Percentiles rank a stretch among this genome's conserved stretches.
These are phyloP conservation scores for Fusarium mangiferae DNA, from an alignment of 2,329 filamentous ascomycete species.

Conservation along the genomic window DNA sequence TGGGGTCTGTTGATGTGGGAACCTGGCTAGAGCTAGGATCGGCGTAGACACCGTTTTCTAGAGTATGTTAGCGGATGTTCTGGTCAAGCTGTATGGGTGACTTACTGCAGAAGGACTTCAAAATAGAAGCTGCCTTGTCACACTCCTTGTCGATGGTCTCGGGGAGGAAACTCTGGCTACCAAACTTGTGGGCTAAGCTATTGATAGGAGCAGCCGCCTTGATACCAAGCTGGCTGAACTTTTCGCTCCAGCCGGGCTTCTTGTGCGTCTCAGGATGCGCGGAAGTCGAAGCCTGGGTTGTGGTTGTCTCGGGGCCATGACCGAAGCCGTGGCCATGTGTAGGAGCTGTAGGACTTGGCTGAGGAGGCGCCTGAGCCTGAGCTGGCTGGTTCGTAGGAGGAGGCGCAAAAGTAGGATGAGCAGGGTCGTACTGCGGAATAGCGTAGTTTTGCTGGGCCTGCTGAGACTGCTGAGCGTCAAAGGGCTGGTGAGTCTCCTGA, in stretches of 20 bases:
- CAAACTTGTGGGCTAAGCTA: constrained; percentile 81
- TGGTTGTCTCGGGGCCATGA: background rate
- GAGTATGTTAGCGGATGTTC: constrained; percentile 1
- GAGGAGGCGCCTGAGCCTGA: background rate
- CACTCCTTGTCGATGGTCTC: constrained; percentile 88
- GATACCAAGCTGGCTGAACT: constrained; percentile 47
- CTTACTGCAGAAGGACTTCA: constrained; percentile 87
- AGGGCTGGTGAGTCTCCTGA: constrained; percentile 1
- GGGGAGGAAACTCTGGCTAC: constrained; percentile 87
- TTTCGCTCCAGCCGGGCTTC: constrained; percentile 46
- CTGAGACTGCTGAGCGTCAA: constrained; percentile 1
- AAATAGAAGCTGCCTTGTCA: constrained; percentile 87
- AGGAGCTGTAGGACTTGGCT: background rate
- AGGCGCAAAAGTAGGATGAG: constrained; percentile 46
- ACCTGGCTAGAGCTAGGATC: constrained; percentile 46
- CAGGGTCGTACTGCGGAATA: constrained; percentile 48
- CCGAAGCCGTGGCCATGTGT: background rate
- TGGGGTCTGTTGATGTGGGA: constrained; percentile 48
- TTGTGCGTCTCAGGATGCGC: constrained; percentile 33
- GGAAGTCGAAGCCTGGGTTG: constrained; percentile 7
- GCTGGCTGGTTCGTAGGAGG: constrained; percentile 34
- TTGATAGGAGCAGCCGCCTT: constrained; percentile 79
- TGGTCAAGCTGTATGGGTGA: background rate
- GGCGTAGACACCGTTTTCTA: constrained; percentile 65
- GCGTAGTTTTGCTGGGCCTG: constrained; percentile 37